These are phyloP conservation scores for Brassica balearica DNA, from an alignment of 441 rosid genomes.

Conservation along the genomic window DNA sequence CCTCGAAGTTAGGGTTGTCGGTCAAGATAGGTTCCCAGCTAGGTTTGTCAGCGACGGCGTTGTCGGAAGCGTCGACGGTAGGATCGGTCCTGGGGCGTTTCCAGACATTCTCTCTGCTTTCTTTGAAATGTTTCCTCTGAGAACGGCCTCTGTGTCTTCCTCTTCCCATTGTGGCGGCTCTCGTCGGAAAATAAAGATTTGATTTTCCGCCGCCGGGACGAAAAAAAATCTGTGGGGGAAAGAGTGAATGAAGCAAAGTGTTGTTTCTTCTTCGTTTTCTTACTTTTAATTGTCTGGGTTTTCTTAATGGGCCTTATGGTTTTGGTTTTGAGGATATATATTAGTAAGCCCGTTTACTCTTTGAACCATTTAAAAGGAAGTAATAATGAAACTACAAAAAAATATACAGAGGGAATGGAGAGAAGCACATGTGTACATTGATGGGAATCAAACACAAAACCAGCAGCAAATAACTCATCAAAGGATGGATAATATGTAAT, in stretches of 20 bases:
- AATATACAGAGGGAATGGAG: too few relatives aligned
- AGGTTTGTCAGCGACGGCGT: slow-evolving; percentile 38
- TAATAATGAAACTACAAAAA: too few relatives aligned
- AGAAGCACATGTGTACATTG: too few relatives aligned
- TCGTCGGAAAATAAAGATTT: neutral
- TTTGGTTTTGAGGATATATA: neutral
- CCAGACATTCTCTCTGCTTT: slow-evolving; percentile 86
- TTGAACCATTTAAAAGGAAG: too few relatives aligned
- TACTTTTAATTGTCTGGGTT: slow-evolving; percentile 4
- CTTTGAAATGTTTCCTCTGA: slow-evolving; percentile 75
- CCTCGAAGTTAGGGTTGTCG: slow-evolving; percentile 76
- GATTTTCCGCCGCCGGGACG: slow-evolving; percentile 41
- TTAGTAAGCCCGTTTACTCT: neutral
- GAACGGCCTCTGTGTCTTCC: slow-evolving; percentile 75
- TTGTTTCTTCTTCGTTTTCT: slow-evolving; percentile 8
- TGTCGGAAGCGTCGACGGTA: slow-evolving; percentile 46
- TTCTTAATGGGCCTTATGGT: slow-evolving; percentile 36
- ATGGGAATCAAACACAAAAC: too few relatives aligned
- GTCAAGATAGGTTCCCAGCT: slow-evolving; percentile 83
- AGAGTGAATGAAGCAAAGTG: neutral
- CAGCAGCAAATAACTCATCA: too few relatives aligned
- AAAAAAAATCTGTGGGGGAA: slow-evolving; percentile 2
- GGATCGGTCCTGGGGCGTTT: slow-evolving; percentile 70
- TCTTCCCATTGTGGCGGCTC: slow-evolving; percentile 46
- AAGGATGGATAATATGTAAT: too few relatives aligned